phyloP scores from a whole-genome alignment of 805 yeast genomes.

The Barnettozyma salicaria region DNA sequence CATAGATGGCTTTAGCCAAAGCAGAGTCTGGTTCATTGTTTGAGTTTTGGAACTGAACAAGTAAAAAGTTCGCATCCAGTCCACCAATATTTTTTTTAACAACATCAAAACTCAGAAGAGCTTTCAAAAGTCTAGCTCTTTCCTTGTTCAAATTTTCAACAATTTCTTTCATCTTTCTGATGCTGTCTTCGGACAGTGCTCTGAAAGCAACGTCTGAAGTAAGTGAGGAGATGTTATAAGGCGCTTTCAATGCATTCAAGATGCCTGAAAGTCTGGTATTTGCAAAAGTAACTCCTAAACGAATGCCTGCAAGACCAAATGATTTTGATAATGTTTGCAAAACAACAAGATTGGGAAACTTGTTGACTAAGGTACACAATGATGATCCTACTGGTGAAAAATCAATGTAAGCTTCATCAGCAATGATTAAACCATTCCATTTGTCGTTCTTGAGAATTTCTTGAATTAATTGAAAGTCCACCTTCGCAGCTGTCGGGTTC shows the following conservation, averaged over 20 bases:
- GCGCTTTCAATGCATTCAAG: constrained; percentile 89
- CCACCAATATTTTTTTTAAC: constrained; percentile 80
- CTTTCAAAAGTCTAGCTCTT: constrained; percentile 47
- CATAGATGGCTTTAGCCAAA: constrained; percentile 62
- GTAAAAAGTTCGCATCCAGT: constrained; percentile 76
- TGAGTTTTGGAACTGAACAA: constrained; percentile 62
- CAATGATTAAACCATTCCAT: constrained; percentile 75
- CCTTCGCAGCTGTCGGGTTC: constrained; percentile 79
- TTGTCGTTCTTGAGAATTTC: constrained; percentile 38
- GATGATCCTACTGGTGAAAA: constrained; percentile 68
- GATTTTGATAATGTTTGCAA: constrained; percentile 92
- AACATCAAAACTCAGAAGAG: constrained; percentile 50
- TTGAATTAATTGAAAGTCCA: constrained; percentile 45
- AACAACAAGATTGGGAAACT: constrained; percentile 77
- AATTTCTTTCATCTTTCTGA: constrained; percentile 50
- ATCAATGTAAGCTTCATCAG: constrained; percentile 95
- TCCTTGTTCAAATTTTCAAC: constrained; percentile 48
- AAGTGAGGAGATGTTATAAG: constrained; percentile 83
- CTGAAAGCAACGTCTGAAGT: constrained; percentile 71
- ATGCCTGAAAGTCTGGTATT: constrained; percentile 53
- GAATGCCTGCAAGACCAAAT: constrained; percentile 92
- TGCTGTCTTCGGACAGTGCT: constrained; percentile 57
- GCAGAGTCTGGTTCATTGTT: constrained; percentile 60
- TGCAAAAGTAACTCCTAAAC: constrained; percentile 79
- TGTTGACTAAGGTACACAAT: constrained; percentile 68